Percentiles rank a stretch among this genome's conserved stretches.
phyloP scores from a whole-genome alignment of 208 protist species.

The Blechomonas ayalai region DNA sequence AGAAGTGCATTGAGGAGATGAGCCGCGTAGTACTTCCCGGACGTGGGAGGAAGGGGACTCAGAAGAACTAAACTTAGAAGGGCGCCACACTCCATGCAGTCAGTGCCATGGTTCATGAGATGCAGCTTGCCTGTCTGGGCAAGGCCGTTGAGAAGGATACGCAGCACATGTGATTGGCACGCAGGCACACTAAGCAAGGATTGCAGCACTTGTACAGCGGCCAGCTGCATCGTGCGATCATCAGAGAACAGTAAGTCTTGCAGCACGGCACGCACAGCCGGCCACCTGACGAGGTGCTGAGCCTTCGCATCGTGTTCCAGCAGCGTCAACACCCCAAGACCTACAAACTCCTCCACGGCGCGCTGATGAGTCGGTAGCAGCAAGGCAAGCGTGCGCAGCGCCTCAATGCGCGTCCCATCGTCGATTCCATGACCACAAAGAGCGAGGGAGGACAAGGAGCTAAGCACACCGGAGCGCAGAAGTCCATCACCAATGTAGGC shows the following conservation, averaged over 20 bases:
- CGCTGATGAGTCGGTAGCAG: slow-evolving; percentile 26
- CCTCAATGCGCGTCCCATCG: slow-evolving; percentile 68
- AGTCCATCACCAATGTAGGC: slow-evolving; percentile 19
- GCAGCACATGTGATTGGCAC: slow-evolving; percentile 8
- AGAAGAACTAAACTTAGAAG: slow-evolving; percentile 18
- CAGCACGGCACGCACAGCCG: slow-evolving; percentile 34
- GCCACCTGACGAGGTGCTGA: slow-evolving; percentile 18
- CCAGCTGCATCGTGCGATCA: slow-evolving; percentile 41
- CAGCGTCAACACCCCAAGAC: too few species aligned
- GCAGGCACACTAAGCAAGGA: slow-evolving; percentile 20
- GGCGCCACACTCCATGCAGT: slow-evolving; percentile 18
- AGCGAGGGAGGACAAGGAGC: slow-evolving; percentile 40
- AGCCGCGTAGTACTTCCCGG: slow-evolving; percentile 66
- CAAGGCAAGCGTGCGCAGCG: slow-evolving; percentile 45
- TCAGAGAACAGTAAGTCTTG: slow-evolving; percentile 45
- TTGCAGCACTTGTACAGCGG: slow-evolving; percentile 33
- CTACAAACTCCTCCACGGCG: slow-evolving; percentile 42
- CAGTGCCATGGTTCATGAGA: too few species aligned
- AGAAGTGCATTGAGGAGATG: slow-evolving; percentile 45
- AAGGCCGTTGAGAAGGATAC: slow-evolving; percentile 11
- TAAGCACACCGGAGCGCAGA: slow-evolving; percentile 45
- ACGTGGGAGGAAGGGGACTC: too few species aligned
- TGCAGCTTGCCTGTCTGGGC: neutral
- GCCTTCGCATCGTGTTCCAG: slow-evolving; percentile 7
- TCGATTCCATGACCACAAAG: slow-evolving; percentile 51